Evolutionary conservation across 106 monocot species (phyloP).

Genomic region (Platanthera guangdongensis): DNA sequence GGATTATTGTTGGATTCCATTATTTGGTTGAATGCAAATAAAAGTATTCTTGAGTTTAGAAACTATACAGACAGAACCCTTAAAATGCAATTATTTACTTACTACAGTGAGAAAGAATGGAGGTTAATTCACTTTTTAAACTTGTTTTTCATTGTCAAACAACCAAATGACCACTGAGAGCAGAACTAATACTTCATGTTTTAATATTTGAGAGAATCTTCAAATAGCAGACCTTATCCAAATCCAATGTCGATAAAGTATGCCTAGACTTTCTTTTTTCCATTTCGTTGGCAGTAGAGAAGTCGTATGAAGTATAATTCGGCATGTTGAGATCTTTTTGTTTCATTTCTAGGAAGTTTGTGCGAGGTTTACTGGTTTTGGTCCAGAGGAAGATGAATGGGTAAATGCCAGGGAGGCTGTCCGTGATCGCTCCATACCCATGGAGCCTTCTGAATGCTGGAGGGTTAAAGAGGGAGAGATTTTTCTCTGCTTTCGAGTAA

Average conservation of each 20-base stretch:
- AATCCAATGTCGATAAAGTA: neutral
- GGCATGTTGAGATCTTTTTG: neutral
- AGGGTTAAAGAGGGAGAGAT: constrained; percentile 54
- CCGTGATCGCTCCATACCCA: constrained; percentile 53
- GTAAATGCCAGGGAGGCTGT: constrained; percentile 50
- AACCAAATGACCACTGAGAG: neutral
- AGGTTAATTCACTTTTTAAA: neutral
- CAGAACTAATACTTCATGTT: neutral
- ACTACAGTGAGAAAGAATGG: neutral
- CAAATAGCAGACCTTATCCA: neutral
- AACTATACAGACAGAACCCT: neutral
- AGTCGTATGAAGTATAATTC: neutral
- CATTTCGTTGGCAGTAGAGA: neutral
- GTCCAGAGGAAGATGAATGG: constrained; percentile 79
- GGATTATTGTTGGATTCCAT: no score
- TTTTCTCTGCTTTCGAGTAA: constrained; percentile 73
- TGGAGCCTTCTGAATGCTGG: constrained; percentile 62
- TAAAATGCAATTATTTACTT: neutral
- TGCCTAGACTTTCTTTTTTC: neutral
- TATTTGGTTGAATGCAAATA: no score
- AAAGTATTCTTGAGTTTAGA: no score
- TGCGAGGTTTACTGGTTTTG: constrained; percentile 59
- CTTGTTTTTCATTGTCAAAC: neutral
- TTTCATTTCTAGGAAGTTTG: constrained; percentile 49
- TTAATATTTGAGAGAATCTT: neutral